A percentile compares a stretch with the other conserved stretches of the same genome.
phyloP scores from a whole-genome alignment of 139 green algal genomes.

The Chlorella vulgaris region DNA sequence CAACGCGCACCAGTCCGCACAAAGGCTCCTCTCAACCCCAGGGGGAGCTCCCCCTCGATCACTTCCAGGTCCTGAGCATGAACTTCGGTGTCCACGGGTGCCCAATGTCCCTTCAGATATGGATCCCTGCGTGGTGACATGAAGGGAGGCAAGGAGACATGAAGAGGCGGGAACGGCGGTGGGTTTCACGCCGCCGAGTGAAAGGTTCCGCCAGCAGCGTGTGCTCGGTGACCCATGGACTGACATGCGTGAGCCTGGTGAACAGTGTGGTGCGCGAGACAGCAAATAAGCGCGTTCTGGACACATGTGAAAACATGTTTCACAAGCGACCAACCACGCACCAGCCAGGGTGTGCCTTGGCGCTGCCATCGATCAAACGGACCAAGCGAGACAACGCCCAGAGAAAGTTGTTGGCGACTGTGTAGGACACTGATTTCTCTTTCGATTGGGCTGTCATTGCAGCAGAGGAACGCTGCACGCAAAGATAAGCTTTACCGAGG shows the following conservation, averaged over 20 bases:
- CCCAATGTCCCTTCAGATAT: background rate
- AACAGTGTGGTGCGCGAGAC: too few relatives aligned
- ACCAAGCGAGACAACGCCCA: background rate
- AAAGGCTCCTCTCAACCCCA: slow-evolving; percentile 26
- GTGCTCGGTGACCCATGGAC: too few relatives aligned
- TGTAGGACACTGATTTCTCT: background rate
- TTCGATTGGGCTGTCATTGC: background rate
- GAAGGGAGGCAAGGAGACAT: background rate
- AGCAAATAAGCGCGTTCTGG: too few relatives aligned
- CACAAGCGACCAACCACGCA: too few relatives aligned
- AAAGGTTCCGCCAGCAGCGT: too few relatives aligned
- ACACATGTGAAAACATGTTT: too few relatives aligned
- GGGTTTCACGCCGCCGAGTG: too few relatives aligned
- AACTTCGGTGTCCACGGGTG: slow-evolving; percentile 1
- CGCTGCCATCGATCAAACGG: background rate
- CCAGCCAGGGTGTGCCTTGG: background rate
- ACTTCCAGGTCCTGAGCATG: slow-evolving; percentile 31
- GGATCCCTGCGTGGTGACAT: slow-evolving; percentile 3
- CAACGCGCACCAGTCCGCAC: slow-evolving; percentile 8
- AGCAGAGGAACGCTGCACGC: too few relatives aligned
- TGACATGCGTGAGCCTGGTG: too few relatives aligned
- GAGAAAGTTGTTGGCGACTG: background rate
- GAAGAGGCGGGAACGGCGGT: background rate
- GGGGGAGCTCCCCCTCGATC: slow-evolving; percentile 35
- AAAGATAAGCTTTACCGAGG: too few relatives aligned